Conservation (phyloP, 768 basidiomycete species). For the Auricularia cornea region DNA sequence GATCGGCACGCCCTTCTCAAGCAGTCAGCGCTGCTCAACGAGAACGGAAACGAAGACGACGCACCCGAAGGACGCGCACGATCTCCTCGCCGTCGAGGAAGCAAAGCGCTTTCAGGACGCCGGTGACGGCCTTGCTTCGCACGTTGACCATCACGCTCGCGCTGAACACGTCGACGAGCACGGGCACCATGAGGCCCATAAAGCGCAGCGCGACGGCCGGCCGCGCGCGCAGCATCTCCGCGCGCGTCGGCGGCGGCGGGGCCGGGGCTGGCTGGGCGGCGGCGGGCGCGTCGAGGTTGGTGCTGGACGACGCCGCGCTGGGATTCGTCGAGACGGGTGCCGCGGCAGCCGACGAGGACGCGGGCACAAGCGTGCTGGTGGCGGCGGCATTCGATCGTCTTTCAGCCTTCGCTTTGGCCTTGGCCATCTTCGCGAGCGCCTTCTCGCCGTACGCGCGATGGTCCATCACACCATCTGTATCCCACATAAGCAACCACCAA, state of each 20-base stretch:
- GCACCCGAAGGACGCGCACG: conserved; percentile 66
- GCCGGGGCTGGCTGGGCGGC: conserved; percentile 31
- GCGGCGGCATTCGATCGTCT: conserved; percentile 57
- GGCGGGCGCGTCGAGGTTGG: conserved; percentile 3
- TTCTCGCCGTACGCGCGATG: conserved; percentile 86
- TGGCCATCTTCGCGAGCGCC: conserved; percentile 62
- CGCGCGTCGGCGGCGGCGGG: conserved; percentile 27
- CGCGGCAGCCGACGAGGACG: conserved; percentile 18
- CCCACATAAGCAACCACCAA: no score
- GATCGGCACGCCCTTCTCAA: conserved; percentile 54
- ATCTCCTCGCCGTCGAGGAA: conserved; percentile 76
- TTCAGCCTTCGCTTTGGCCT: conserved; percentile 78
- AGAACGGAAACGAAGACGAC: conserved; percentile 19
- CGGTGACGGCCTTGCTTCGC: conserved; percentile 81
- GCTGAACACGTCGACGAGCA: conserved; percentile 97
- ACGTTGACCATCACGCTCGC: conserved; percentile 87
- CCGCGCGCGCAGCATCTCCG: conserved; percentile 67
- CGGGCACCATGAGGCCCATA: conserved; percentile 83
- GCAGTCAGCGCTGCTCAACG: no score
- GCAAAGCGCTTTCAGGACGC: conserved; percentile 82
- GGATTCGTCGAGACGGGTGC: conserved; percentile 15
- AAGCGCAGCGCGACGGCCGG: conserved; percentile 74
- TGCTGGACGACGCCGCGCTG: conserved; percentile 14
- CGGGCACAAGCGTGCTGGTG: conserved; percentile 15
- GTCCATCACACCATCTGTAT: conserved; percentile 93